phyloP scores from a whole-genome alignment of 139 green algal species.

The Auxenochlorella pyrenoidosa region DNA sequence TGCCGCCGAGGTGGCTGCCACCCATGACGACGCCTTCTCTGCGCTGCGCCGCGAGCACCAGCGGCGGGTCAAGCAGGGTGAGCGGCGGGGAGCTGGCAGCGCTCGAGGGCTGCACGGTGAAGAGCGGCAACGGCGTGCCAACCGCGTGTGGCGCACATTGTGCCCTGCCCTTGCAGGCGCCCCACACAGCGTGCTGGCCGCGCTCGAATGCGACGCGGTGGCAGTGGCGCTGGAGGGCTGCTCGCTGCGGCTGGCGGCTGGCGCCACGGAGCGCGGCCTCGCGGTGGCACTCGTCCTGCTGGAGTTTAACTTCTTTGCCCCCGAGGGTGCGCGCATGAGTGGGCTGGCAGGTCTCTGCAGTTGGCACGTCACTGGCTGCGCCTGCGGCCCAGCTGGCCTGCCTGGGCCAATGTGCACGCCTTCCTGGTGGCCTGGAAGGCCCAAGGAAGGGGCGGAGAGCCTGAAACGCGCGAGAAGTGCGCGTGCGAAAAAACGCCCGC shows the following conservation, averaged over 20 bases:
- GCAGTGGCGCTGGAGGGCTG: slow-evolving; percentile 45
- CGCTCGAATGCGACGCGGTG: slow-evolving; percentile 52
- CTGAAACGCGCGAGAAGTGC: no score
- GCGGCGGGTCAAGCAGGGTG: slow-evolving; percentile 1
- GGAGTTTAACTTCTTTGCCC: slow-evolving; percentile 79
- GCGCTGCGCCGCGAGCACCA: slow-evolving; percentile 47
- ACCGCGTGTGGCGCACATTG: background rate
- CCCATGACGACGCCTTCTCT: slow-evolving; percentile 45
- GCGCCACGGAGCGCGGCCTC: slow-evolving; percentile 69
- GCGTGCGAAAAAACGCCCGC: no score
- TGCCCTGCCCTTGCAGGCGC: slow-evolving; percentile 16
- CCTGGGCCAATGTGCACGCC: no score
- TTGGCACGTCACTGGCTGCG: no score
- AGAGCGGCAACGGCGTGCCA: no score
- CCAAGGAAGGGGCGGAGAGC: no score
- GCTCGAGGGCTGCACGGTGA: background rate
- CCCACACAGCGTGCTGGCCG: background rate
- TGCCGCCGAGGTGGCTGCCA: slow-evolving; percentile 47
- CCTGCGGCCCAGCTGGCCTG: no score
- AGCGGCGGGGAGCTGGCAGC: background rate
- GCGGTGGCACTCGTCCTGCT: slow-evolving; percentile 66
- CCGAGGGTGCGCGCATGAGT: slow-evolving; percentile 30
- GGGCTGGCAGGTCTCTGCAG: background rate
- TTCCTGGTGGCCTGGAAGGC: no score
- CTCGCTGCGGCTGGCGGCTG: slow-evolving; percentile 57